Evolutionary conservation across 1,284 basidiomycete species (phyloP).

Genomic region (Tilletia walkeri): DNA sequence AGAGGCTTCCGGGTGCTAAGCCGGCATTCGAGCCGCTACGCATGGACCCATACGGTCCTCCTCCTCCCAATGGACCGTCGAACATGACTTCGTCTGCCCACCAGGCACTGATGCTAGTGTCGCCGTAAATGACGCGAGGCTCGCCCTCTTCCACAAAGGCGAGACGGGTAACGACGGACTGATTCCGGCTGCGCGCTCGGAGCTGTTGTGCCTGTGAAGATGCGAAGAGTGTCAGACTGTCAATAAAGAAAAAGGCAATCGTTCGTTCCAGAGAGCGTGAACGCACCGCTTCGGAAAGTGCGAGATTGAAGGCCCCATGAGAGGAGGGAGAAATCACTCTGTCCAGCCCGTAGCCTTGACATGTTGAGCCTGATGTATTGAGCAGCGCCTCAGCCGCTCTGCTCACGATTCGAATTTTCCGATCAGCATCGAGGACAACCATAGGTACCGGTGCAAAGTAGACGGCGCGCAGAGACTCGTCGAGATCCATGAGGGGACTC

Average conservation of each 20-base stretch:
- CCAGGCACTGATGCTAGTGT: neutral
- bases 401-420: conserved; percentile 46
- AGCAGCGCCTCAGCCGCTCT: conserved; percentile 38
- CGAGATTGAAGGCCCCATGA: neutral
- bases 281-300: neutral
- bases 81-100: conserved; percentile 9
- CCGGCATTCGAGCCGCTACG: neutral
- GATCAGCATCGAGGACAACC: conserved; percentile 41
- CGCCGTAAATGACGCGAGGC: neutral
- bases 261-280: no score
- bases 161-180: neutral
- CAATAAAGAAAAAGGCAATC: no score
- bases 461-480: conserved; percentile 48
- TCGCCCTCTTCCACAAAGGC: neutral
- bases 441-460: conserved; percentile 49
- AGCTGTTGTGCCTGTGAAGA: conserved; percentile 5
- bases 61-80: neutral
- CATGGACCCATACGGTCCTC: neutral
- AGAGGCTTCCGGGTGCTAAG: neutral
- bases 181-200: neutral
- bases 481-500: conserved; percentile 42
- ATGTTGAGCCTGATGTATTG: neutral
- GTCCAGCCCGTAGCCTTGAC: conserved; percentile 41
- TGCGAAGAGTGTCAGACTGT: neutral
- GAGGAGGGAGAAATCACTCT: conserved; percentile 28